Evolutionary conservation across 2,329 filamentous ascomycete genomes (phyloP).

Genomic region (Beauveria pseudobassiana): DNA sequence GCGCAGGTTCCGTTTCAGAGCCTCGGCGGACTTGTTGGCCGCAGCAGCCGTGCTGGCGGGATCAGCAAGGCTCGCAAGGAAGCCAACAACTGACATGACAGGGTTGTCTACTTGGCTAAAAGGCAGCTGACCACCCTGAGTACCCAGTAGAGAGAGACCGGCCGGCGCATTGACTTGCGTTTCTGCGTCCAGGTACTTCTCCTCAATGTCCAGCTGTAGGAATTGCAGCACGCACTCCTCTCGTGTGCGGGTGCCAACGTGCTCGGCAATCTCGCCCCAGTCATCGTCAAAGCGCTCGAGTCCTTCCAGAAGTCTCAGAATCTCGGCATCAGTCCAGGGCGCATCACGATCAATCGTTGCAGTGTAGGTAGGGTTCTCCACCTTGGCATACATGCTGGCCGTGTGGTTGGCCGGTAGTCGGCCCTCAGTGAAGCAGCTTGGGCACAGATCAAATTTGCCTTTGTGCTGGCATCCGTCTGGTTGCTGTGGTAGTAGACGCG

Average conservation of each 20-base stretch:
- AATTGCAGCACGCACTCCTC: constrained; percentile 98
- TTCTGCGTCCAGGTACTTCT: constrained; percentile 87
- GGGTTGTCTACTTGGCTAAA: constrained; percentile 93
- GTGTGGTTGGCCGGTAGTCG: constrained; percentile 74
- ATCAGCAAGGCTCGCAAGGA: constrained; percentile 84
- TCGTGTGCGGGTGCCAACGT: constrained; percentile 82
- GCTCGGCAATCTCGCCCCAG: constrained; percentile 87
- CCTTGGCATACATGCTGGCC: constrained; percentile 74
- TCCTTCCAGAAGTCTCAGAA: constrained; percentile 81
- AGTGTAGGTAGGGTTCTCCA: constrained; percentile 81
- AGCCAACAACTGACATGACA: constrained; percentile 91
- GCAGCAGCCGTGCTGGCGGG: constrained; percentile 86
- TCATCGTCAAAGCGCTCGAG: constrained; percentile 92
- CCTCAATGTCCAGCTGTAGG: constrained; percentile 91
- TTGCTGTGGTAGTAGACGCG: constrained; percentile 53
- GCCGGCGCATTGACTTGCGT: constrained; percentile 41
- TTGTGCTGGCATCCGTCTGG: constrained; percentile 50
- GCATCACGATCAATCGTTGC: constrained; percentile 74
- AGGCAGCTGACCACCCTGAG: constrained; percentile 72
- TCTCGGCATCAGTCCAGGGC: constrained; percentile 85
- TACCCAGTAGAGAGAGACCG: constrained; percentile 59
- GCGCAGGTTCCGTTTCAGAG: constrained; percentile 73
- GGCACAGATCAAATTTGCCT: constrained; percentile 80
- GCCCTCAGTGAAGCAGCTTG: constrained; percentile 80
- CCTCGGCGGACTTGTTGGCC: constrained; percentile 77